Percentiles rank a stretch among this genome's conserved stretches.
Conservation (phyloP, 2,329 filamentous ascomycete genomes). For the Xylariaceae sp. region DNA sequence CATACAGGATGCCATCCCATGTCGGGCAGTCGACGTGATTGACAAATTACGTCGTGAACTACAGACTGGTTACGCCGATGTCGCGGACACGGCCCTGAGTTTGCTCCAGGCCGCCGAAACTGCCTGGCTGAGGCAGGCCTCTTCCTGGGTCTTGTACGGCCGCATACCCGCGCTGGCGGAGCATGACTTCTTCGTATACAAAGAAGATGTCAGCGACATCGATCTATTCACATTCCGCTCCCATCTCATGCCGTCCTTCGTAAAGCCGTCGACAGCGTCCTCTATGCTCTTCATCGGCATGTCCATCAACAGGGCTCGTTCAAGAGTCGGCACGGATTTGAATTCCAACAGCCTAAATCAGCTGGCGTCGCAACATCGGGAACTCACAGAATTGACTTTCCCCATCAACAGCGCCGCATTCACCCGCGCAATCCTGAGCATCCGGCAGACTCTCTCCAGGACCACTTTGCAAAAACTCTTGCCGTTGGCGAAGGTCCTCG, state of each 20-base stretch:
- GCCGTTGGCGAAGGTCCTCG: constrained; percentile 69
- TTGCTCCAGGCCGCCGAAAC: constrained; percentile 76
- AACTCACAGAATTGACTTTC: constrained; percentile 62
- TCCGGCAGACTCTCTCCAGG: constrained; percentile 75
- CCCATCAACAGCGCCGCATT: constrained; percentile 70
- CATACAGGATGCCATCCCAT: constrained; percentile 35
- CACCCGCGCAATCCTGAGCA: constrained; percentile 65
- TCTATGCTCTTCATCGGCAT: constrained; percentile 90
- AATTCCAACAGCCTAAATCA: constrained; percentile 50
- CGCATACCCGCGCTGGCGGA: constrained; percentile 70
- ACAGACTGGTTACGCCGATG: constrained; percentile 82
- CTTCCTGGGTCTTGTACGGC: constrained; percentile 87
- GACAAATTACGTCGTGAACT: constrained; percentile 69
- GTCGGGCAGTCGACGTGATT: constrained; percentile 69
- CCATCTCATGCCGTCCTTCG: constrained; percentile 70
- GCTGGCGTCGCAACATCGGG: constrained; percentile 61
- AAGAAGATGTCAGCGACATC: constrained; percentile 36
- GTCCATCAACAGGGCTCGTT: constrained; percentile 77
- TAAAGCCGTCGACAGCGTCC: constrained; percentile 64
- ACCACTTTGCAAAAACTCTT: constrained; percentile 79
- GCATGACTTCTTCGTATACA: constrained; percentile 81
- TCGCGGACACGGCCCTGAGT: constrained; percentile 69
- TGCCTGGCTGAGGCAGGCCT: constrained; percentile 85
- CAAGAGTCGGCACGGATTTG: constrained; percentile 42
- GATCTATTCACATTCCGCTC: constrained; percentile 55